Conservation (phyloP, 2,329 filamentous ascomycete genomes). For the Xylaria multiplex region DNA sequence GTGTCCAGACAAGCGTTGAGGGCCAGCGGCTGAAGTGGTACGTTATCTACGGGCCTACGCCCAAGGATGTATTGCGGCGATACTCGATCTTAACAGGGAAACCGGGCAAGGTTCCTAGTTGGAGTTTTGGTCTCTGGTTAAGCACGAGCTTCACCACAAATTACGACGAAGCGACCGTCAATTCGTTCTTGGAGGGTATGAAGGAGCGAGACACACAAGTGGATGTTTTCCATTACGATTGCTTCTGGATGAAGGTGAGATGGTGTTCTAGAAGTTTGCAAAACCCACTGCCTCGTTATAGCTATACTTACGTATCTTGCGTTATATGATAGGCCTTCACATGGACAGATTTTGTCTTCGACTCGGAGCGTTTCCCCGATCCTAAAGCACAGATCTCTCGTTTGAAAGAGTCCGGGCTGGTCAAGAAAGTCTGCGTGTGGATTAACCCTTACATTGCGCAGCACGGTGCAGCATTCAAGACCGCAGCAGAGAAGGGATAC, state of each 20-base stretch:
- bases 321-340: constrained; percentile 62
- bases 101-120: constrained; percentile 72
- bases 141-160: constrained; percentile 80
- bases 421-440: constrained; percentile 76
- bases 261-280: background rate
- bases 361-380: constrained; percentile 74
- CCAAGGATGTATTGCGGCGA: constrained; percentile 75
- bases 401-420: constrained; percentile 70
- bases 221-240: constrained; percentile 80
- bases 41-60: constrained; percentile 75
- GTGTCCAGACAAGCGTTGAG: constrained; percentile 75
- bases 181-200: constrained; percentile 75
- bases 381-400: constrained; percentile 71
- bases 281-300: background rate
- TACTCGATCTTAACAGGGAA: constrained; percentile 75
- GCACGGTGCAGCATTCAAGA: constrained; percentile 71
- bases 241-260: constrained; percentile 74
- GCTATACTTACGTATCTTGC: background rate
- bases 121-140: constrained; percentile 81
- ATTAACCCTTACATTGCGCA: constrained; percentile 80
- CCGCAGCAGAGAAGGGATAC: constrained; percentile 73
- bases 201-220: constrained; percentile 70
- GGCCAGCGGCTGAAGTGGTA: constrained; percentile 79
- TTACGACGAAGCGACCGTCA: constrained; percentile 76
- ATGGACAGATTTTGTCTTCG: constrained; percentile 80